A percentile compares a stretch with the other conserved stretches of the same genome.
These are phyloP conservation scores for Knoxdaviesia capensis DNA, from an alignment of 2,329 filamentous ascomycete species.

Conservation along the genomic window DNA sequence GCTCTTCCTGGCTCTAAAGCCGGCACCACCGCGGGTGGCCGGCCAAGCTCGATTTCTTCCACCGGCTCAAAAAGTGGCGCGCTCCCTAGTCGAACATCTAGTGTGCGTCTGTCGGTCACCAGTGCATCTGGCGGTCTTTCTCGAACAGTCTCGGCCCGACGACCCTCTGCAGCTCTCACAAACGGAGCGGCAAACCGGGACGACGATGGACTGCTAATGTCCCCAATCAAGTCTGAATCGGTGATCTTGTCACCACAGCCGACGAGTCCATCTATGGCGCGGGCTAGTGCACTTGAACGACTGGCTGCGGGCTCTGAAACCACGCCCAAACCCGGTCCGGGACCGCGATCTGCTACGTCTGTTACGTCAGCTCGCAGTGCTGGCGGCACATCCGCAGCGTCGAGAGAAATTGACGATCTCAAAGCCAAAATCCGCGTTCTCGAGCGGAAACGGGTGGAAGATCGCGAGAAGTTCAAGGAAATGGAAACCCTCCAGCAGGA, in stretches of 20 bases:
- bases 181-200: slow-evolving; percentile 13
- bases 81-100: slow-evolving; percentile 16
- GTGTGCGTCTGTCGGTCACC: slow-evolving; percentile 9
- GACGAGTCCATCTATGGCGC: slow-evolving; percentile 27
- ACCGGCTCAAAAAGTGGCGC: slow-evolving; percentile 13
- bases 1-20: slow-evolving; percentile 23
- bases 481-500: slow-evolving; percentile 60
- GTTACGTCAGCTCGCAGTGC: slow-evolving; percentile 8
- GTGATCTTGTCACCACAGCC: slow-evolving; percentile 28
- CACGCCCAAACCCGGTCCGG: slow-evolving; percentile 7
- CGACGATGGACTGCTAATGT: slow-evolving; percentile 10
- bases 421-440: slow-evolving; percentile 74
- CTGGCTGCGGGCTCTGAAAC: slow-evolving; percentile 19
- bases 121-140: slow-evolving; percentile 13
- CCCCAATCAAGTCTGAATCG: slow-evolving; percentile 29
- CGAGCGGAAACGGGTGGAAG: slow-evolving; percentile 71
- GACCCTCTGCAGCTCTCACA: slow-evolving; percentile 24
- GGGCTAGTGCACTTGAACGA: slow-evolving; percentile 30
- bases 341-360: slow-evolving; percentile 12
- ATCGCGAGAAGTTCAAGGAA: slow-evolving; percentile 65
- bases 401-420: slow-evolving; percentile 63
- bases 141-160: slow-evolving; percentile 19
- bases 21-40: slow-evolving; percentile 3
- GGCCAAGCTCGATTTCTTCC: slow-evolving; percentile 25
- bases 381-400: slow-evolving; percentile 19